Percentiles rank a stretch among this genome's conserved stretches.
phyloP scores from a whole-genome alignment of 108 stramenopile genomes.

The Chaetoceros tenuissimus region DNA sequence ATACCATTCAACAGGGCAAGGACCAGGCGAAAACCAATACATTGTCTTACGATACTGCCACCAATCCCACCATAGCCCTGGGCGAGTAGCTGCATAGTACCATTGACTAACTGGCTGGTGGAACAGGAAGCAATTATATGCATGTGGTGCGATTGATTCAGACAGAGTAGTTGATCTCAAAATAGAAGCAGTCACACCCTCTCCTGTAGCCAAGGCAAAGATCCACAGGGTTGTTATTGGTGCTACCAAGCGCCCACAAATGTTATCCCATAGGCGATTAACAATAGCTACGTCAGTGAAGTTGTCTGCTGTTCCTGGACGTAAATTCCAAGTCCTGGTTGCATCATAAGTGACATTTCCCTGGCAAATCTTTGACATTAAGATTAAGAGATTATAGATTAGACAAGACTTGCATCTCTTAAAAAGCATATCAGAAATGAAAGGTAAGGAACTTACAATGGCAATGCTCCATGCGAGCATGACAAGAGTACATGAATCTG shows the following conservation, averaged over 20 bases:
- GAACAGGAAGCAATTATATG: conserved; percentile 13
- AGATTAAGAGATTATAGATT: no score
- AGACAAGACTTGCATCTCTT: no score
- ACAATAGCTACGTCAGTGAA: background rate
- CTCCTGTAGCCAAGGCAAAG: background rate
- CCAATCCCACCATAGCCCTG: conserved; percentile 7
- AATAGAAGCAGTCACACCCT: conserved; percentile 1
- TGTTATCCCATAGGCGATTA: conserved; percentile 6
- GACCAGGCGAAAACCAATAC: no score
- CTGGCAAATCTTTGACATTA: no score
- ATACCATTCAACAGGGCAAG: conserved; percentile 5
- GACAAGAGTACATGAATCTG: conserved; percentile 1
- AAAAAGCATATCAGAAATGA: no score
- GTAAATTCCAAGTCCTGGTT: background rate
- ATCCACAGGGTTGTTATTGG: conserved; percentile 4
- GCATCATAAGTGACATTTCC: background rate
- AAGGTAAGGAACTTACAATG: no score
- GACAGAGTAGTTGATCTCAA: background rate
- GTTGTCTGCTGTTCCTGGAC: background rate
- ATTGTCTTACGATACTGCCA: conserved; percentile 9
- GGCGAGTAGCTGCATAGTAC: conserved; percentile 8
- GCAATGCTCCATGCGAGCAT: conserved; percentile 2
- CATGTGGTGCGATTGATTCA: conserved; percentile 5
- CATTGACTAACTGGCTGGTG: conserved; percentile 7
- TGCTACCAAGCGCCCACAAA: background rate